Base-by-base conservation (phyloP, 441 rosid species). In the Erodium texanum region DNA sequence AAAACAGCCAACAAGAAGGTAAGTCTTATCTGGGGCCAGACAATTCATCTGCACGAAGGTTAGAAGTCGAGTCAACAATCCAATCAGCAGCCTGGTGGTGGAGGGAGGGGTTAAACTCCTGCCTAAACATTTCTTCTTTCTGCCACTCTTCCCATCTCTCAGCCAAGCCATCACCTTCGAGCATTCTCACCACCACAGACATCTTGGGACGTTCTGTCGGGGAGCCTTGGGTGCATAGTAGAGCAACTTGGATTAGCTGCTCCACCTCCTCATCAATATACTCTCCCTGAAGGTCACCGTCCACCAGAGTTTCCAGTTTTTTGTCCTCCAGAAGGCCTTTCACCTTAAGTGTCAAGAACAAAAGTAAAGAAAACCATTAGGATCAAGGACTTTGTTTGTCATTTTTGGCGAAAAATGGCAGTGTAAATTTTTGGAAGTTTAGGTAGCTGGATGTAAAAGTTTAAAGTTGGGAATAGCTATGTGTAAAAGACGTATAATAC, bases 121-220 rank as follows among this genome's bases (percentile, higher is more conserved):
- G 71, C 16, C 71, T 23, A 24, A 56, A 16, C 64, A 56, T 18
- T 23, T 54, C 71, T 14, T 24, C 50, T 22, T 68, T 68, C 65
- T 68, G 71, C 71, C 71, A 56, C 58, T 68, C 71, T 43, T 68
- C 71, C 71, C 71, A 68, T 68, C 65, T 68, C 48, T 68, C 71
- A 14, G 71, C 65, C 58, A 68, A 58, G 2, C 71, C 71, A 14
- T 68, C 71, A 10, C 50, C 29, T 59, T 68, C 71, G 11, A 68
- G 71, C 71, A 68, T 68, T 4, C 64, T 56, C 5, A 68, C 71
- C 64, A 68, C 71, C 5, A 56, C 71, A 2, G 64, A 68, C 71
- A 68, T 68, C 50, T 56, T 68, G 12, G 65, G 71, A 1, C 71
- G 41, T 14, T 68, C 71, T 65, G 27, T 56, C 7, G 65, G 65